Evolutionary conservation across 2,329 filamentous ascomycete species (phyloP), one percentile per base, ranked within the genome.

Genomic region (Pseudohalonectria lignicola): DNA sequence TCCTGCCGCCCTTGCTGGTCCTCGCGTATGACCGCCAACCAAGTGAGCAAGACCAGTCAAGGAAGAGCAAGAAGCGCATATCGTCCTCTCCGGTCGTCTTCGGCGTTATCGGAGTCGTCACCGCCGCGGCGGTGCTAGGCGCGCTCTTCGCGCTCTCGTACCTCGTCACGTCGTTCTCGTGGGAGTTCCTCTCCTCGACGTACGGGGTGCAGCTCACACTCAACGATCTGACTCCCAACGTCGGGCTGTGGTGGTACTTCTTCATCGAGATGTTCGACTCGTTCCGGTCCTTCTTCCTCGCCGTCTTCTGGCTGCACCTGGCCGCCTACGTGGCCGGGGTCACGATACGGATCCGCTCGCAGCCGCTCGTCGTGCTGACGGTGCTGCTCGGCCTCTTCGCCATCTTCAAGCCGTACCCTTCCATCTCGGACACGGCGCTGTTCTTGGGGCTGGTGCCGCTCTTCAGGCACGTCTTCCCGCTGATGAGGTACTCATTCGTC

Each of bases 201-300:
- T 98, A 98, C 60, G 87, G 90, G 48, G 86, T 94, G 34, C 88
- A 94, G 50, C 71, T 98, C 28, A 78, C 92, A 1, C 74, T 98
- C 3, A 86, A 87, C 8, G 92, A 98, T 54, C 70, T 98, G 30
- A 93, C 90, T 0, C 92, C 92, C 11, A 98, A 96, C 47, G 83
- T 93, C 21, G 92, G 92, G 2, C 69, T 98, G 2, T 98, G 92
- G 92, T 98, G 92, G 92, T 98, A 98, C 62, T 98, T 98, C 63
- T 96, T 98, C 56, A 94, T 93, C 48, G 90, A 98, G 56, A 98
- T 98, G 79, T 98, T 98, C 57, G 92, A 98, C 62, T 90, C 88
- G 1, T 98, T 98, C 71, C 76, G 92, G 29, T 81, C 83, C 49
- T 98, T 98, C 69, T 98, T 96, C 69, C 74, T 98, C 3, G 92